Evolutionary conservation across 2,329 filamentous ascomycete species (phyloP).

Genomic region (Chaetomiaceae sp.): DNA sequence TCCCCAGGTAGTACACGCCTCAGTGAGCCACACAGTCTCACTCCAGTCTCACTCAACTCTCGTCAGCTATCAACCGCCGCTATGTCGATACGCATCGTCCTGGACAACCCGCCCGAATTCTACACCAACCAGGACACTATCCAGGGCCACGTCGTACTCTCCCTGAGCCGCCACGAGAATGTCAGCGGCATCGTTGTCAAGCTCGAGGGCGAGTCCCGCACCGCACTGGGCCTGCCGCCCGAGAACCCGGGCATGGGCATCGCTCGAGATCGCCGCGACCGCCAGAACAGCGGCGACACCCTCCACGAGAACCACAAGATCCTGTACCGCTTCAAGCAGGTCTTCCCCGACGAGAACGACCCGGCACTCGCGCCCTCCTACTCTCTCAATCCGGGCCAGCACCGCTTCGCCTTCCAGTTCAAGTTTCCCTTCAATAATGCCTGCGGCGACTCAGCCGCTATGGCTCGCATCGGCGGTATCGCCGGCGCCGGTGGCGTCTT

Average conservation of each 20-base stretch:
- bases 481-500: conserved; percentile 49
- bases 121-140: conserved; percentile 77
- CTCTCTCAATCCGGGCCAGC: conserved; percentile 59
- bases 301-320: conserved; percentile 63
- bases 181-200: conserved; percentile 73
- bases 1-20: too few species aligned
- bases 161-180: conserved; percentile 59
- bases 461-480: conserved; percentile 49
- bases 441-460: conserved; percentile 50
- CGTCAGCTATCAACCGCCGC: conserved; percentile 19
- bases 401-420: conserved; percentile 73
- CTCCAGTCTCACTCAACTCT: too few species aligned
- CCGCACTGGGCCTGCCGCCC: conserved; percentile 50
- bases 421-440: conserved; percentile 73
- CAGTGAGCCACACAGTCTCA: too few species aligned
- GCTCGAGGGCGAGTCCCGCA: conserved; percentile 72
- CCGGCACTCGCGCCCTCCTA: conserved; percentile 37
- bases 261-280: conserved; percentile 32
- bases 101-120: conserved; percentile 62
- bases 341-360: conserved; percentile 58
- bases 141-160: conserved; percentile 53
- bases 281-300: conserved; percentile 35
- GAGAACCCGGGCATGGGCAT: conserved; percentile 29
- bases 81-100: conserved; percentile 62
- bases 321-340: conserved; percentile 64